A percentile compares a stretch with the other conserved stretches of the same genome.
These are phyloP conservation scores for Digitaria exilis DNA, from an alignment of 202 grass and related monocot genomes.

Conservation along the genomic window DNA sequence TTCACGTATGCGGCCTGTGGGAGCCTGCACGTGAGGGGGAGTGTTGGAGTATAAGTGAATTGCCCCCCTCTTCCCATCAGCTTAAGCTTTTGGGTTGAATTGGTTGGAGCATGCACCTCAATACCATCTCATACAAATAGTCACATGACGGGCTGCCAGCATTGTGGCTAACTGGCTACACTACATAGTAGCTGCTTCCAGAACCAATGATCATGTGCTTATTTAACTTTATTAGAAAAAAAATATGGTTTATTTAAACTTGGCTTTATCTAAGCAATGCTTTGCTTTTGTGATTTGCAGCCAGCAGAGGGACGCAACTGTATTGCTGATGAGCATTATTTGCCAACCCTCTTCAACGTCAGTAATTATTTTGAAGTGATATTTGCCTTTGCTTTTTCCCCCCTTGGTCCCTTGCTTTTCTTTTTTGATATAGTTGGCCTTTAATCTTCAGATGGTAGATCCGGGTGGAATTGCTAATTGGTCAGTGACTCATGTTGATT, in stretches of 20 bases:
- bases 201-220: conserved; percentile 7
- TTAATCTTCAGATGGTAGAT: conserved; percentile 77
- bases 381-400: conserved; percentile 23
- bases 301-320: conserved; percentile 94
- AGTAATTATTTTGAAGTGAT: conserved; percentile 48
- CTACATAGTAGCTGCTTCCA: conserved; percentile 19
- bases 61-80: too few species aligned
- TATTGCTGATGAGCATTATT: conserved; percentile 98
- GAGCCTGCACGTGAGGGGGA: too few species aligned
- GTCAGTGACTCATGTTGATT: conserved; percentile 98
- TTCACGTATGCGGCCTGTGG: too few species aligned
- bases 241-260: neutral
- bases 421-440: conserved; percentile 26
- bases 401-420: neutral
- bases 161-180: neutral
- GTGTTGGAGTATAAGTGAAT: too few species aligned
- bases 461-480: conserved; percentile 93
- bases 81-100: too few species aligned
- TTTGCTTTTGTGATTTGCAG: conserved; percentile 60
- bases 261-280: conserved; percentile 27
- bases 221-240: conserved; percentile 9
- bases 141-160: conserved; percentile 19
- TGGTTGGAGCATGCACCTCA: too few species aligned
- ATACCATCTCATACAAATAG: conserved; percentile 16
- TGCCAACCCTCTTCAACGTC: conserved; percentile 92